Evolutionary conservation across 345 rosid genomes (phyloP).

Genomic region (Xanthoceras sorbifolium): DNA sequence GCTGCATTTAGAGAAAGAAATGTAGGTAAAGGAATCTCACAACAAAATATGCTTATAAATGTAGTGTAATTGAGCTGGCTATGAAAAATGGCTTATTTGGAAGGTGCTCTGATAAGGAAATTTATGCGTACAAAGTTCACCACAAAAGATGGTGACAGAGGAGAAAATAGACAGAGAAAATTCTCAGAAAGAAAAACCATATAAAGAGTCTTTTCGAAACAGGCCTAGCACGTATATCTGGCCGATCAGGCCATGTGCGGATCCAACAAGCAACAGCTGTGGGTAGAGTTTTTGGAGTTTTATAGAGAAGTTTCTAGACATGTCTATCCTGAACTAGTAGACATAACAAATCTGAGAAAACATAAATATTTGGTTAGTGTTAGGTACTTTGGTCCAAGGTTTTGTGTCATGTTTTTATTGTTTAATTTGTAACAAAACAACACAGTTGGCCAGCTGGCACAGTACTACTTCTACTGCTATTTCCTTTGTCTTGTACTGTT

Average conservation of each 20-base stretch:
- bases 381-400: conserved; percentile 7
- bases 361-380: not conserved
- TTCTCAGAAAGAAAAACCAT: no score
- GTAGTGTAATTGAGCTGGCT: not conserved
- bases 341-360: not conserved
- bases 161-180: conserved; percentile 2
- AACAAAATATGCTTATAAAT: conserved; percentile 2
- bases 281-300: not conserved
- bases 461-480: not conserved
- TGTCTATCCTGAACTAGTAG: not conserved
- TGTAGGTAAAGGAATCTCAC: conserved; percentile 1
- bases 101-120: conserved; percentile 6
- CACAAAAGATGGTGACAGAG: conserved; percentile 7
- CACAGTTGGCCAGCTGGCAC: conserved; percentile 2
- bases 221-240: not conserved
- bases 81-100: conserved; percentile 20
- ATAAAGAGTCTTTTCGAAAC: no score
- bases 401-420: not conserved
- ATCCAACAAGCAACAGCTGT: not conserved
- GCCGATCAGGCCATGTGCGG: not conserved
- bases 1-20: not conserved
- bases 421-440: not conserved
- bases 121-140: not conserved
- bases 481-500: no score
- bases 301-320: not conserved